These are phyloP conservation scores for Scleromitrula shiraiana DNA, from an alignment of 2,329 filamentous ascomycete genomes.

Conservation along the genomic window DNA sequence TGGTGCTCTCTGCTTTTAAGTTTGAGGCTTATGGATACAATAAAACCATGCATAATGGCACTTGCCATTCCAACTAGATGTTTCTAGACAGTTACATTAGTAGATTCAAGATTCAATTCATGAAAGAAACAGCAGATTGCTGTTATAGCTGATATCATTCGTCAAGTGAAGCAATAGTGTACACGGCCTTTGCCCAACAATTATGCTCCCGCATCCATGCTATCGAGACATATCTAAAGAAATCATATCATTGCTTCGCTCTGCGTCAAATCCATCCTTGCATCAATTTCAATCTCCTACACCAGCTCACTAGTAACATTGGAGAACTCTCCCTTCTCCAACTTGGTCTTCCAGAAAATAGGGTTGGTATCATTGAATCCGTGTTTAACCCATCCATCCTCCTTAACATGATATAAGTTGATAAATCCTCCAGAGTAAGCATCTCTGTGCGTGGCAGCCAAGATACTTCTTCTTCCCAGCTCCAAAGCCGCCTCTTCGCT, in stretches of 20 bases:
- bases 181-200: conserved; percentile 20
- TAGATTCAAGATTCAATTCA: neutral
- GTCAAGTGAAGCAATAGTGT: conserved; percentile 26
- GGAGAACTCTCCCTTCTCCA: conserved; percentile 94
- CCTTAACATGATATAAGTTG: conserved; percentile 98
- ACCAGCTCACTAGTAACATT: conserved; percentile 30
- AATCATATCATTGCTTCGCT: conserved; percentile 15
- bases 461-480: conserved; percentile 82
- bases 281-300: conserved; percentile 15
- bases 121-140: neutral
- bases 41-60: no score
- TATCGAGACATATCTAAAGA: conserved; percentile 27
- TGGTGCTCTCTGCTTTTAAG: no score
- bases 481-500: conserved; percentile 81
- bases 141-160: conserved; percentile 19
- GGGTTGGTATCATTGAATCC: conserved; percentile 98
- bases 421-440: conserved; percentile 98
- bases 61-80: no score
- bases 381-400: conserved; percentile 97
- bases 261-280: conserved; percentile 7
- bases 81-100: no score
- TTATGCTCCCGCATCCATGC: conserved; percentile 22
- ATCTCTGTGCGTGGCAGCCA: conserved; percentile 93
- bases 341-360: conserved; percentile 99
- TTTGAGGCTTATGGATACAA: no score